Evolutionary conservation across 768 basidiomycete genomes (phyloP), one percentile per base, ranked within the genome.

Genomic region (Zangia roseola): DNA sequence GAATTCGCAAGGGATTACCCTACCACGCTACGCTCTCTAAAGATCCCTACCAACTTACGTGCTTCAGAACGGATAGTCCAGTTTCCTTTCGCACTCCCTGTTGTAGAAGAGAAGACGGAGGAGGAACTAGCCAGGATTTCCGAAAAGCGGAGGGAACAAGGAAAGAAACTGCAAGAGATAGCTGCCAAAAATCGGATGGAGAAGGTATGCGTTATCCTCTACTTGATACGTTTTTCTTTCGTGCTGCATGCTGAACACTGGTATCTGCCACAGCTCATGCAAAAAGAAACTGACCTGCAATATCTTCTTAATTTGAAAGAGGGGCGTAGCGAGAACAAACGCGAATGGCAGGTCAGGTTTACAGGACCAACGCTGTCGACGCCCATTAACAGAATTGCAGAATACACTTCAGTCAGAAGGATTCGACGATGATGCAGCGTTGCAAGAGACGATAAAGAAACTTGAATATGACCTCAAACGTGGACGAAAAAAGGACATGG

Each of bases 151-250:
- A 84, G 79, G 62, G 94, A 97, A 67, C 88, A 93, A 59, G 94
- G 92, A 0, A 78, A 81, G 47, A 84, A 91, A 61, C 65, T 99
- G 43, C 94, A 97, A 68, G 94, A 97, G 66, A 80, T 94, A 57
- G 91, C 93, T 23, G 87, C 89, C 0, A 91, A 85, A 65, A 84
- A 84, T 44, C 72, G 95, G 23, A 71, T 80, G 60, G 94, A 97
- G 58, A 97, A 95, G 78, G 91, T 90, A 45, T 13, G 68, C 39
- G 17, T 31, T 0, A 3, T 17, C 10, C 3, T 14, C 23, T 31
- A 14, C 30, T 14, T 13, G 30, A 10, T 6, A 6, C 30, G 30
- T 23, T 33, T 20, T 3, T 12, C 10, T 8, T 40, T 3, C 13
- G 28, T 26, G 44, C 10, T 10, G 25, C 39, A 33, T 9, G 25